Percentiles rank a stretch among this genome's conserved stretches.
These are phyloP conservation scores for Teratosphaeria destructans DNA, from an alignment of 2,329 filamentous ascomycete species.

Conservation along the genomic window DNA sequence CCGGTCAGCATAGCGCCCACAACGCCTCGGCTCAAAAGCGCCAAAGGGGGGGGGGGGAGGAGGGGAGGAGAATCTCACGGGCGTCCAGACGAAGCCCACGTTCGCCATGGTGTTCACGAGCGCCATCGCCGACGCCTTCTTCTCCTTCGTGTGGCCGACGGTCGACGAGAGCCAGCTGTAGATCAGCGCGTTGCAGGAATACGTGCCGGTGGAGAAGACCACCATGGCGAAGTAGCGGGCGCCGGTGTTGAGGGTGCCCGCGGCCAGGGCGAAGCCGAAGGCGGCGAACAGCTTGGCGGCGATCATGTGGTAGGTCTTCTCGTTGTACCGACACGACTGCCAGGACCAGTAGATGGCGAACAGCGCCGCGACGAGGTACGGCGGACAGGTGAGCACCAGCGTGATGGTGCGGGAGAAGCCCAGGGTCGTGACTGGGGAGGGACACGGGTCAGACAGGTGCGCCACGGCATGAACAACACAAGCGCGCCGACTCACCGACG, in stretches of 20 bases:
- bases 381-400: slow-evolving; percentile 38
- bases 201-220: slow-evolving; percentile 33
- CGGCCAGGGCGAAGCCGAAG: slow-evolving; percentile 28
- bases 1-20: neutral
- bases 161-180: slow-evolving; percentile 44
- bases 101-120: slow-evolving; percentile 48
- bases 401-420: slow-evolving; percentile 41
- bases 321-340: slow-evolving; percentile 30
- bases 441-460: neutral
- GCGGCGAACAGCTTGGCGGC: slow-evolving; percentile 26
- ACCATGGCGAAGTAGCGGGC: slow-evolving; percentile 23
- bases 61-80: neutral
- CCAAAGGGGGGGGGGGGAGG: neutral
- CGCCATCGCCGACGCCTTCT: slow-evolving; percentile 44
- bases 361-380: slow-evolving; percentile 23
- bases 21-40: neutral
- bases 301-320: slow-evolving; percentile 32
- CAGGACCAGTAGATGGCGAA: slow-evolving; percentile 24
- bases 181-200: slow-evolving; percentile 52
- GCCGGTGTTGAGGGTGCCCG: slow-evolving; percentile 27
- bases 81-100: slow-evolving; percentile 42
- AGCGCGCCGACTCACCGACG: neutral
- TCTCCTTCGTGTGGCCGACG: slow-evolving; percentile 43
- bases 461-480: too few species aligned
- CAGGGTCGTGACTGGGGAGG: slow-evolving; percentile 39